A percentile compares a stretch with the other conserved stretches of the same genome.
phyloP scores from a whole-genome alignment of 1,139 yeast genomes.

The Magnusiomyces starmeri region DNA sequence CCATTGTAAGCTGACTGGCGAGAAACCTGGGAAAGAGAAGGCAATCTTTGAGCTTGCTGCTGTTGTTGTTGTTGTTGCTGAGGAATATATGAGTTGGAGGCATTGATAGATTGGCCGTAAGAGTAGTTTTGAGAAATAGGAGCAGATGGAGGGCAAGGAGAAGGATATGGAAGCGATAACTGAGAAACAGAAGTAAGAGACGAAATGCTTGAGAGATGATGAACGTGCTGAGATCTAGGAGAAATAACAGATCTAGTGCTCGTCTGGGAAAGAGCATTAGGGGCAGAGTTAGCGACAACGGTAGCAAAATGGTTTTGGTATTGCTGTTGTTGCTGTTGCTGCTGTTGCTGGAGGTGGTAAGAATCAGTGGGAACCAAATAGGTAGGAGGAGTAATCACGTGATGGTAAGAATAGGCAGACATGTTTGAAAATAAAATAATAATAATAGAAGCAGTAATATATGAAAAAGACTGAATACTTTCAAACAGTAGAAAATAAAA shows the following conservation, averaged over 20 bases:
- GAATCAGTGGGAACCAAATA: constrained; percentile 15
- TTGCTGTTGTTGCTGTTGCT: constrained; percentile 5
- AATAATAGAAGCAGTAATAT: neutral
- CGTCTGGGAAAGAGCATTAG: neutral
- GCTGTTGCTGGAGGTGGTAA: constrained; percentile 2
- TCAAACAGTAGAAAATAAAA: constrained; percentile 5
- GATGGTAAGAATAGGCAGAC: constrained; percentile 25
- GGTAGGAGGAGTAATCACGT: constrained; percentile 24
- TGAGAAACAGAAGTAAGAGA: neutral
- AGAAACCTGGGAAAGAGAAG: constrained; percentile 7
- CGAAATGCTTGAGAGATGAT: neutral
- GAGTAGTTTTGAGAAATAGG: neutral
- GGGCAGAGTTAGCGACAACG: constrained; percentile 1
- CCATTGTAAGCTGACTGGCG: constrained; percentile 4
- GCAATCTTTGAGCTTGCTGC: constrained; percentile 7
- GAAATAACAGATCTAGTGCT: neutral
- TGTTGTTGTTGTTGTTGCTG: constrained; percentile 6
- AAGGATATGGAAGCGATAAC: neutral
- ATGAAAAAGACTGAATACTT: neutral
- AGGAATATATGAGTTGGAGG: neutral
- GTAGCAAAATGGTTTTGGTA: neutral
- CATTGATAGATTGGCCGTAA: neutral
- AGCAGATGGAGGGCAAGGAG: neutral
- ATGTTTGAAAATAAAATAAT: constrained; percentile 13
- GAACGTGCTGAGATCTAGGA: neutral